These are phyloP conservation scores for Pseudotsuga menziesii DNA, from an alignment of 75 land plant species.

Conservation along the genomic window DNA sequence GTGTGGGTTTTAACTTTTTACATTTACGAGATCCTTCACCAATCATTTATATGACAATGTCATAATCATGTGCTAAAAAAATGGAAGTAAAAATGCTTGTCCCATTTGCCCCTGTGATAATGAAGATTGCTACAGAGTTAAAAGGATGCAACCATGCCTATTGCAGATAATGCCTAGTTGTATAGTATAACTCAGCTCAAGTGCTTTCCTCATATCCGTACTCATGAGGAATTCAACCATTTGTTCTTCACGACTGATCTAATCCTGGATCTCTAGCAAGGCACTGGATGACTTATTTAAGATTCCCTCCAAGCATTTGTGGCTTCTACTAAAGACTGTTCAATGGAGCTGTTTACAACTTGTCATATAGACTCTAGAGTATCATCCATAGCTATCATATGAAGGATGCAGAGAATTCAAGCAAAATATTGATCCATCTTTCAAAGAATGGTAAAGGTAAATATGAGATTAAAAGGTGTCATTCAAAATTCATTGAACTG, in stretches of 20 bases:
- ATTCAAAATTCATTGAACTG: conserved; percentile 62
- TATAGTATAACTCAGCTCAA: conserved; percentile 62
- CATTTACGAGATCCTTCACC: no score
- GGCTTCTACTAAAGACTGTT: conserved; percentile 50
- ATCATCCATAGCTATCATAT: conserved; percentile 58
- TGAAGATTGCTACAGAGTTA: conserved; percentile 51
- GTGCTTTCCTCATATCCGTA: conserved; percentile 65
- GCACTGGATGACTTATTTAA: conserved; percentile 65
- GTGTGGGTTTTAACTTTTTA: no score
- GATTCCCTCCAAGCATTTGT: conserved; percentile 70
- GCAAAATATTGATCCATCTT: conserved; percentile 61
- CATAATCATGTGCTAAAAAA: neutral
- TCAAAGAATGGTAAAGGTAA: conserved; percentile 65
- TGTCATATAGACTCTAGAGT: no score
- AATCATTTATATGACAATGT: neutral
- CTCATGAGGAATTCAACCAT: conserved; percentile 31
- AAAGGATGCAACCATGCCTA: conserved; percentile 55
- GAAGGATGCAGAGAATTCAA: conserved; percentile 60
- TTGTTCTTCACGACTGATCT: conserved; percentile 46
- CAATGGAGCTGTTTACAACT: conserved; percentile 49
- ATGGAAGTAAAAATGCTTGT: conserved; percentile 27
- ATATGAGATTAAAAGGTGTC: conserved; percentile 65
- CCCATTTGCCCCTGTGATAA: conserved; percentile 70
- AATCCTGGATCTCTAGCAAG: conserved; percentile 30
- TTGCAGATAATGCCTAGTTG: conserved; percentile 54